Evolutionary conservation across 208 protist species (phyloP).

Genomic region (Angomonas ambiguus): DNA sequence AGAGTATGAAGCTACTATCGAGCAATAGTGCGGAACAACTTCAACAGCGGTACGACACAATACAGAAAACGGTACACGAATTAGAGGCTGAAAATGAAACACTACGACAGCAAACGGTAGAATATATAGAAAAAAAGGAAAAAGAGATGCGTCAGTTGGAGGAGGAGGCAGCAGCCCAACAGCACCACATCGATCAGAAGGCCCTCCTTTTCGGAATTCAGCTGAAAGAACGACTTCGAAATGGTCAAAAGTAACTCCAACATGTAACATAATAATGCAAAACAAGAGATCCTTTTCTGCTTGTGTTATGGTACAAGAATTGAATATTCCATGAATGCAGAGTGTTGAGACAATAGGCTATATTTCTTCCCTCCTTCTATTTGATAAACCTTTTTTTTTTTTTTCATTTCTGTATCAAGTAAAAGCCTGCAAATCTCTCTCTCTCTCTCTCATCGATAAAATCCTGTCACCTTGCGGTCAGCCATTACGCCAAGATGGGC

Average conservation of each 20-base stretch:
- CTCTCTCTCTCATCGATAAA: too few relatives aligned
- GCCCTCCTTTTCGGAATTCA: constrained; percentile 85
- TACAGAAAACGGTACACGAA: constrained; percentile 59
- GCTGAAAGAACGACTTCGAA: constrained; percentile 75
- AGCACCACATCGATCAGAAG: constrained; percentile 84
- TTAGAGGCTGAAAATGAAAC: constrained; percentile 66
- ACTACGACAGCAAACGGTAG: constrained; percentile 49
- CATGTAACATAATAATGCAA: constrained; percentile 11
- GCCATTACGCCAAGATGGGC: too few relatives aligned
- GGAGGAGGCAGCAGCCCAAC: constrained; percentile 71
- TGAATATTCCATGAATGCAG: background rate
- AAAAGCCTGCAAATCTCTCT: background rate
- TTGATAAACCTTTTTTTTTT: too few relatives aligned
- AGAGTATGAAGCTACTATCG: constrained; percentile 60
- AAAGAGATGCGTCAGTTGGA: constrained; percentile 77
- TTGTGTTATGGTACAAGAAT: background rate
- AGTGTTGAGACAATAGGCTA: too few relatives aligned
- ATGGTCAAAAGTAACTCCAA: constrained; percentile 16
- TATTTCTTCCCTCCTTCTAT: too few relatives aligned
- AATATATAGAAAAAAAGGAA: constrained; percentile 43
- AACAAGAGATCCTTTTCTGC: constrained; percentile 8
- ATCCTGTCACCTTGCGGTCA: too few relatives aligned
- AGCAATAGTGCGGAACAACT: constrained; percentile 79
- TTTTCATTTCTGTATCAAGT: too few relatives aligned
- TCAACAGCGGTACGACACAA: constrained; percentile 51